Base-by-base conservation (phyloP, 352 stramenopile species). In the Pythium dissimile region DNA sequence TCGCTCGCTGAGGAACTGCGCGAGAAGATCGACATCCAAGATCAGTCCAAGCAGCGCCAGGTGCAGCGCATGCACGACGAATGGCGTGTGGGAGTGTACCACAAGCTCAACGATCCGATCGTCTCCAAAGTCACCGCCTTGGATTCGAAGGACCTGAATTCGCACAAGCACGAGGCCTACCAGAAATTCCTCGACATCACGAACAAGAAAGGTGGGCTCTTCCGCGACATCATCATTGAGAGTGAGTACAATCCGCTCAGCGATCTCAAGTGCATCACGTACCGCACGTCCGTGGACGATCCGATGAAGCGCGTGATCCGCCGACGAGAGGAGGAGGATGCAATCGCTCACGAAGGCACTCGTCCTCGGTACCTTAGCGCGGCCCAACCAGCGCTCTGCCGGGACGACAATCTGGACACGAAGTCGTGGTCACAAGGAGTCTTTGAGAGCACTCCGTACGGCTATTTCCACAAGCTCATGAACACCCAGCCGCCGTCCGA, bases 391-490 rank as follows among this genome's bases (percentile, higher is more conserved):
- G 7, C 35, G 3, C 56, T 58, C 45, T 78, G 74, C 9, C 75
- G 82, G 9, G 56, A 63, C 31, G 82, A 92, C 53, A 92, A 89
- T 49, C 46, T 89, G 34, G 79, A 92, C 48, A 77, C 86, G 27
- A 88, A 87, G 47, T 72, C 89, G 20, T 92, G 77, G 74, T 78
- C 82, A 20, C 82, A 77, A 45, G 82, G 82, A 18, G 75, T 78
- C 20, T 88, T 80, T 34, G 82, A 92, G 63, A 88, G 75, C 72
- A 92, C 82, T 12, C 80, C 80, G 38, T 89, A 92, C 54, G 82
- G 82, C 8, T 92, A 90, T 54, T 92, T 92, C 72, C 73, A 92
- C 75, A 91, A 89, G 59, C 84, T 89, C 72, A 89, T 89, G 77
- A 78, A 59, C 54, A 80, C 62, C 47, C 75, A 67, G 0, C 59